Percentiles rank a stretch among this genome's conserved stretches.
Evolutionary conservation across 768 basidiomycete species (phyloP).

Genomic region (Kwoniella pini): DNA sequence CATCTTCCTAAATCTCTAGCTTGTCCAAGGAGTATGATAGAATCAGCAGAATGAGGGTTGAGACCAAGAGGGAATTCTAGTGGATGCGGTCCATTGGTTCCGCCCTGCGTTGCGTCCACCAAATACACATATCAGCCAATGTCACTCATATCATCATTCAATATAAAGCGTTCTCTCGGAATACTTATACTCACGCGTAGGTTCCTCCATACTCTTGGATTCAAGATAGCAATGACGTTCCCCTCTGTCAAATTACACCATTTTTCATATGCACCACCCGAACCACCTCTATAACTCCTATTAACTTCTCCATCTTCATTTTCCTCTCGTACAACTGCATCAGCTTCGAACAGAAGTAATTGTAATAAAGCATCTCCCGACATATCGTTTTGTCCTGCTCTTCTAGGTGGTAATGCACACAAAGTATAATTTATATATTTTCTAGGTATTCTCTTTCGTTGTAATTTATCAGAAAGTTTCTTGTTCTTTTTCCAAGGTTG

Average conservation of each 20-base stretch:
- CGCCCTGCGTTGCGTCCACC: no score
- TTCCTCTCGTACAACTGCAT: slow-evolving; percentile 62
- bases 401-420: slow-evolving; percentile 61
- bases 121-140: no score
- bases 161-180: no score
- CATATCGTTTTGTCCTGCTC: slow-evolving; percentile 61
- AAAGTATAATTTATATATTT: slow-evolving; percentile 77
- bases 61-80: slow-evolving; percentile 79
- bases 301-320: slow-evolving; percentile 59
- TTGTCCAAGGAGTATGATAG: slow-evolving; percentile 82
- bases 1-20: slow-evolving; percentile 86
- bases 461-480: slow-evolving; percentile 23
- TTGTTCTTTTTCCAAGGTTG: slow-evolving; percentile 31
- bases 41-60: slow-evolving; percentile 76
- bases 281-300: slow-evolving; percentile 82
- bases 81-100: slow-evolving; percentile 65
- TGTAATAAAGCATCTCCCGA: slow-evolving; percentile 82
- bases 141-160: background rate
- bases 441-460: slow-evolving; percentile 45
- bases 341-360: slow-evolving; percentile 84
- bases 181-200: slow-evolving; percentile 64
- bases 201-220: slow-evolving; percentile 82
- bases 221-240: slow-evolving; percentile 84
- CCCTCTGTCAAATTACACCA: slow-evolving; percentile 79
- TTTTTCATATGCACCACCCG: slow-evolving; percentile 86